Evolutionary conservation across 305 asterid species (phyloP).

Genomic region (Salvia sclarea): DNA sequence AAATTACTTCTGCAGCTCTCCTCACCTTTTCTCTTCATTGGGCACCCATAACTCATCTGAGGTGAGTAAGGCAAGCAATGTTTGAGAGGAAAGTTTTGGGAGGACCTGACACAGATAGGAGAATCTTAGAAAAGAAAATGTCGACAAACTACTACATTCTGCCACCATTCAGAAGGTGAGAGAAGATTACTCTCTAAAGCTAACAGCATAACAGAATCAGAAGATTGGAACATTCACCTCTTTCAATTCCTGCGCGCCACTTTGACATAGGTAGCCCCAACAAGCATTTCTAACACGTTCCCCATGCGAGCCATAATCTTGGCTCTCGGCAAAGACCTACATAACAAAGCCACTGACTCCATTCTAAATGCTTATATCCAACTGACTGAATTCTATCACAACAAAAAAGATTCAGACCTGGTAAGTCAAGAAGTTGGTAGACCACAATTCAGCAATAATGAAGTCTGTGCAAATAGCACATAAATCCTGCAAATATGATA

Average conservation of each 20-base stretch:
- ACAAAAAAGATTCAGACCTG: conserved; percentile 59
- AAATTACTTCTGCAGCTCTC: conserved; percentile 16
- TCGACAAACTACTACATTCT: conserved; percentile 15
- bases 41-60: conserved; percentile 97
- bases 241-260: conserved; percentile 89
- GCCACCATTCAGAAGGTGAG: conserved; percentile 25
- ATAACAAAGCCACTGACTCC: conserved; percentile 25
- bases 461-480: conserved; percentile 94
- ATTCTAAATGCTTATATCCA: conserved; percentile 16
- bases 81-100: conserved; percentile 93
- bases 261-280: conserved; percentile 99
- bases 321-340: conserved; percentile 97
- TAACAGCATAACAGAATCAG: conserved; percentile 5
- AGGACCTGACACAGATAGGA: conserved; percentile 66
- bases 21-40: conserved; percentile 93
- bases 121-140: conserved; percentile 22
- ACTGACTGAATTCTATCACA: conserved; percentile 17
- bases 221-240: conserved; percentile 58
- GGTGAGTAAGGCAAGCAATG: conserved; percentile 80
- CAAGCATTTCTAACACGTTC: conserved; percentile 99
- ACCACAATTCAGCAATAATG: conserved; percentile 89
- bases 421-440: conserved; percentile 90
- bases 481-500: conserved; percentile 73
- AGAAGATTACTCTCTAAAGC: conserved; percentile 20
- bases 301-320: conserved; percentile 93